phyloP scores from a whole-genome alignment of 2,329 filamentous ascomycete genomes.

The Pestalotiopsis sp. region DNA sequence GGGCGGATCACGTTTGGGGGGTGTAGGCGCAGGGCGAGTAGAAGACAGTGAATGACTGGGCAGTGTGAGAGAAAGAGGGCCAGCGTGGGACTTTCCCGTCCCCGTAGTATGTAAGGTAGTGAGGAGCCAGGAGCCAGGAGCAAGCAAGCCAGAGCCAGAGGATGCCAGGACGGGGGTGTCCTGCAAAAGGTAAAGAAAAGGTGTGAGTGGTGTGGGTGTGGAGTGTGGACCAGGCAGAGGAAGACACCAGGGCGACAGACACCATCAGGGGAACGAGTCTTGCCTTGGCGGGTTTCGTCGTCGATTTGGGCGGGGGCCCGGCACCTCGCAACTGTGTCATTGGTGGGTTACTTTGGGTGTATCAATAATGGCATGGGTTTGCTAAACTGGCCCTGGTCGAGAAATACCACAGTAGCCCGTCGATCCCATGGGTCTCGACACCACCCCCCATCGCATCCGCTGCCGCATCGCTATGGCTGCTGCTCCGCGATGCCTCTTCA shows the following conservation, averaged over 20 bases:
- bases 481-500: slow-evolving; percentile 4
- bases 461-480: background rate
- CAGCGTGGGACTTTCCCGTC: slow-evolving; percentile 8
- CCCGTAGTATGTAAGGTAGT: slow-evolving; percentile 1
- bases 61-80: slow-evolving; percentile 9
- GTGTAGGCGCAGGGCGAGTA: background rate
- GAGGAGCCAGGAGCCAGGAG: background rate
- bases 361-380: slow-evolving; percentile 8
- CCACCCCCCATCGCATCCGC: no score
- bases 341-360: slow-evolving; percentile 11
- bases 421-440: slow-evolving; percentile 6
- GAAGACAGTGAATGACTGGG: slow-evolving; percentile 5
- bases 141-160: no score
- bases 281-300: slow-evolving; percentile 11
- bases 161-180: background rate
- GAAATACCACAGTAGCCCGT: slow-evolving; percentile 11
- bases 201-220: background rate
- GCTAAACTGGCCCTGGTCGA: slow-evolving; percentile 8
- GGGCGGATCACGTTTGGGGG: background rate
- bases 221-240: background rate
- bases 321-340: slow-evolving; percentile 9
- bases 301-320: slow-evolving; percentile 10
- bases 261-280: slow-evolving; percentile 13
- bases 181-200: background rate
- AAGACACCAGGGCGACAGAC: background rate